These are phyloP conservation scores for Pestalotiopsis sp. DNA, from an alignment of 2,329 filamentous ascomycete species.

Conservation along the genomic window DNA sequence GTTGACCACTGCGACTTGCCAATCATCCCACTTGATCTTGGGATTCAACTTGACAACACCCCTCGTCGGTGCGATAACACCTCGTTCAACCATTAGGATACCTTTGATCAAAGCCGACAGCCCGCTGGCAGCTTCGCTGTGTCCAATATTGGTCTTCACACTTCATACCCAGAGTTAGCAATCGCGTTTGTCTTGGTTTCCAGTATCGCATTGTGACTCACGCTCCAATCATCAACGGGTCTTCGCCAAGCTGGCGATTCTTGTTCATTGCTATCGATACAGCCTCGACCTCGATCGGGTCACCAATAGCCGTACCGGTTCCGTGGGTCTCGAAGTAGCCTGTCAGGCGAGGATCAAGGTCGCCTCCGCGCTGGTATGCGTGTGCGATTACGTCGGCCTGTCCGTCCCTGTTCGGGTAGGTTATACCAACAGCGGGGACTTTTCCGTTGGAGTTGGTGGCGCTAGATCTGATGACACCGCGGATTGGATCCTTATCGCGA, in stretches of 20 bases:
- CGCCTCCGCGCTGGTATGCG: conserved; percentile 17
- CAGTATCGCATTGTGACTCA: too few relatives aligned
- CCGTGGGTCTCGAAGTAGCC: conserved; percentile 22
- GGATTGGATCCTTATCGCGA: conserved; percentile 22
- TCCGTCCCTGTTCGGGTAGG: conserved; percentile 24
- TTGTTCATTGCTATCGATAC: conserved; percentile 18
- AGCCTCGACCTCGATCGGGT: conserved; percentile 24
- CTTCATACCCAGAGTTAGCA: too few relatives aligned
- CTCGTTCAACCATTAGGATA: conserved; percentile 2
- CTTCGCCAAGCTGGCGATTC: conserved; percentile 12
- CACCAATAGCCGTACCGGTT: conserved; percentile 16
- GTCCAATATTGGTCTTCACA: conserved; percentile 16
- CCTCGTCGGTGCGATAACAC: neutral
- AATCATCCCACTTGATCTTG: conserved; percentile 23
- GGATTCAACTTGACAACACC: conserved; percentile 18
- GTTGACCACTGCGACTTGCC: conserved; percentile 21
- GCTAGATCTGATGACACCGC: conserved; percentile 25
- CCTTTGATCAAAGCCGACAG: conserved; percentile 13
- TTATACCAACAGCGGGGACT: conserved; percentile 21
- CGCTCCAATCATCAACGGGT: conserved; percentile 16
- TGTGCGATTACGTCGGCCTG: conserved; percentile 20
- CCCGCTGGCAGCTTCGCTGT: conserved; percentile 13
- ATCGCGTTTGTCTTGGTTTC: too few relatives aligned
- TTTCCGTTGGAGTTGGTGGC: conserved; percentile 27
- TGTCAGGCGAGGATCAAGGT: conserved; percentile 18